Evolutionary conservation across 768 basidiomycete species (phyloP).

Genomic region (Rhodosporidiobolus sp.): DNA sequence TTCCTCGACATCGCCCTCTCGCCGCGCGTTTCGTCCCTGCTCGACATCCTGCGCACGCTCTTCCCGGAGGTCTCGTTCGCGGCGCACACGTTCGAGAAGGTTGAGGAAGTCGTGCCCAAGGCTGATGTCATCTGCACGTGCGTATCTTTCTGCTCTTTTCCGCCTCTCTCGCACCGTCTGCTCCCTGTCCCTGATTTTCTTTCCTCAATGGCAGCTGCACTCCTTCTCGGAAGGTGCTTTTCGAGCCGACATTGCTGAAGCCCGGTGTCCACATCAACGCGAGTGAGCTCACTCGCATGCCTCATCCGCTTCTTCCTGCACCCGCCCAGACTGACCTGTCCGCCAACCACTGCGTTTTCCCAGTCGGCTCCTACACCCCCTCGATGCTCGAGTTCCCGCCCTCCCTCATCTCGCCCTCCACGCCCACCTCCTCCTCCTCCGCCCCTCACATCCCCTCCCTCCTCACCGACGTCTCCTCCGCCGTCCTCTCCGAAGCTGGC

Average conservation of each 20-base stretch:
- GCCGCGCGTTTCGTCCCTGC: conserved; percentile 5
- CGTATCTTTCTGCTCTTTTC: not conserved
- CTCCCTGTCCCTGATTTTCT: not conserved
- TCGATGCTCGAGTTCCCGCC: conserved; percentile 44
- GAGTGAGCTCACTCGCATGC: conserved; percentile 7
- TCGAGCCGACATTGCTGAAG: conserved; percentile 20
- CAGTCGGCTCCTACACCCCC: conserved; percentile 42
- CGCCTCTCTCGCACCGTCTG: not conserved
- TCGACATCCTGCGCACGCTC: not conserved
- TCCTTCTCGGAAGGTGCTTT: conserved; percentile 41
- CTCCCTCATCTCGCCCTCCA: conserved; percentile 24
- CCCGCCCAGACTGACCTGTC: no score
- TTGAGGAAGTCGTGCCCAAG: conserved; percentile 4
- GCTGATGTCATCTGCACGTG: conserved; percentile 46
- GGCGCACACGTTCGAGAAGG: not conserved
- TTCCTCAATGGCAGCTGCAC: conserved; percentile 42
- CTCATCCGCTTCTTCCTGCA: not conserved
- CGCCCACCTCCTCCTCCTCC: not conserved
- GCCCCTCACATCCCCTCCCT: conserved; percentile 21
- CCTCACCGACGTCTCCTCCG: conserved; percentile 35
- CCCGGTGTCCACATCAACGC: conserved; percentile 40
- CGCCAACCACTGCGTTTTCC: not conserved
- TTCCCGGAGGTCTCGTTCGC: conserved; percentile 22
- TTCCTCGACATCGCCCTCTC: conserved; percentile 22
- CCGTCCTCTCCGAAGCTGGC: conserved; percentile 39